Evolutionary conservation across 2,329 filamentous ascomycete species (phyloP).

Genomic region (Alternaria solani): DNA sequence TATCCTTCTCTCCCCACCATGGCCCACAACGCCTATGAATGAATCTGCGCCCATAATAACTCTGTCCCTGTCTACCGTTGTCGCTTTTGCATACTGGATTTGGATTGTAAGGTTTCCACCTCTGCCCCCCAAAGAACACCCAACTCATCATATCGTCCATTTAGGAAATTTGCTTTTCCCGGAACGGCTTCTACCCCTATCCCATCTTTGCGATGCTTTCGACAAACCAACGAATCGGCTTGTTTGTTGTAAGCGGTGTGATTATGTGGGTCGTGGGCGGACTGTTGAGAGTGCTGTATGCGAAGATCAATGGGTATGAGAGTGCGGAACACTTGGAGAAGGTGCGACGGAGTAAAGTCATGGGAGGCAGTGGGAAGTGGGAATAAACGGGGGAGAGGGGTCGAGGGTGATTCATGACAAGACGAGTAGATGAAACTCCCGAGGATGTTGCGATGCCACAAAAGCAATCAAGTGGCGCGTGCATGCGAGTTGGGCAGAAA

Average conservation of each 20-base stretch:
- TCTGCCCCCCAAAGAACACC: background rate
- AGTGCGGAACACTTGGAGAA: conserved; percentile 31
- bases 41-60: conserved; percentile 61
- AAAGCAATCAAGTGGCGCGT: background rate
- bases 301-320: conserved; percentile 66
- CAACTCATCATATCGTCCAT: background rate
- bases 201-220: conserved; percentile 78
- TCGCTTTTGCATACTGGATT: conserved; percentile 76
- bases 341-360: conserved; percentile 27
- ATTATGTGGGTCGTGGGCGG: conserved; percentile 77
- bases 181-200: conserved; percentile 82
- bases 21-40: conserved; percentile 63
- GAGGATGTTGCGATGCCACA: background rate
- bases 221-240: conserved; percentile 68
- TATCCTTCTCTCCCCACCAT: conserved; percentile 74
- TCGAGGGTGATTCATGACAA: background rate
- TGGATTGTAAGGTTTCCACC: conserved; percentile 62
- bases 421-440: background rate
- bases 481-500: background rate
- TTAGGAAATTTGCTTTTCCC: conserved; percentile 69
- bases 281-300: conserved; percentile 74
- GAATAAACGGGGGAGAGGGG: conserved; percentile 12
- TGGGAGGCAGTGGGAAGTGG: conserved; percentile 29
- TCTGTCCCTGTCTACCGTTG: conserved; percentile 63
- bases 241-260: conserved; percentile 74